Conservation (phyloP, 495 filamentous ascomycete species). For the Friedmanniomyces endolithicus region DNA sequence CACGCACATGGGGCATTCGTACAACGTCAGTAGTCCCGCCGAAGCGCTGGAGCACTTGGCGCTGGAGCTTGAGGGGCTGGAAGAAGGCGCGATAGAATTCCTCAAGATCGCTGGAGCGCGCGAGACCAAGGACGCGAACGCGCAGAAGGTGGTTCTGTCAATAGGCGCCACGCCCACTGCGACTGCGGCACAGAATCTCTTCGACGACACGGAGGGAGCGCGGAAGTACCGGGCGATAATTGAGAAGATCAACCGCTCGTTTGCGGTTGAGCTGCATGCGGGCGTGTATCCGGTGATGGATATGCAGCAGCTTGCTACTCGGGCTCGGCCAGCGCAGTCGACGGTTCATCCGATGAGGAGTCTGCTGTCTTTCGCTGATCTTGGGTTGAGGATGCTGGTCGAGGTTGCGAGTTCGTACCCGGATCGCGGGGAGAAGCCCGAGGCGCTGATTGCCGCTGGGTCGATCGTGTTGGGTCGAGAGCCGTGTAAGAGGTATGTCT, state of each 20-base stretch:
- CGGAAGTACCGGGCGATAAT: conserved; percentile 20
- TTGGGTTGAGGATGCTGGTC: conserved; percentile 57
- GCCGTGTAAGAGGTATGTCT: conserved; percentile 40
- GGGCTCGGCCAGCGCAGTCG: conserved; percentile 33
- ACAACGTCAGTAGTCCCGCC: conserved; percentile 38
- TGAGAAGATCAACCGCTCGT: conserved; percentile 25
- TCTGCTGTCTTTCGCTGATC: conserved; percentile 37
- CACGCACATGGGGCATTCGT: conserved; percentile 68
- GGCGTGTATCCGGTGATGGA: conserved; percentile 65
- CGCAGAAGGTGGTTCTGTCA: conserved; percentile 45
- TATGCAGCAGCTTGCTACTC: conserved; percentile 69
- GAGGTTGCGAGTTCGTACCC: conserved; percentile 65
- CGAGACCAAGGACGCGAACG: conserved; percentile 16
- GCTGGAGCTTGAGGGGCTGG: conserved; percentile 49
- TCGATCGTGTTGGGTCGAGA: conserved; percentile 64
- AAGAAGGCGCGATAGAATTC: conserved; percentile 19
- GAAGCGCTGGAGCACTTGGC: conserved; percentile 47
- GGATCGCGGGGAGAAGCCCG: conserved; percentile 38
- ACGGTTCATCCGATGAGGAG: conserved; percentile 17
- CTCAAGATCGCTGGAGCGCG: conserved; percentile 35
- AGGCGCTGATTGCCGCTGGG: conserved; percentile 61
- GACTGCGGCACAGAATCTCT: conserved; percentile 41
- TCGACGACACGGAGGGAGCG: conserved; percentile 22
- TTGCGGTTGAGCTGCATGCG: conserved; percentile 55
- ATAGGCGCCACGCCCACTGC: conserved; percentile 77